Evolutionary conservation across 2,329 filamentous ascomycete species (phyloP), one percentile per base, ranked within the genome.

Genomic region (Orbilia brochopaga): DNA sequence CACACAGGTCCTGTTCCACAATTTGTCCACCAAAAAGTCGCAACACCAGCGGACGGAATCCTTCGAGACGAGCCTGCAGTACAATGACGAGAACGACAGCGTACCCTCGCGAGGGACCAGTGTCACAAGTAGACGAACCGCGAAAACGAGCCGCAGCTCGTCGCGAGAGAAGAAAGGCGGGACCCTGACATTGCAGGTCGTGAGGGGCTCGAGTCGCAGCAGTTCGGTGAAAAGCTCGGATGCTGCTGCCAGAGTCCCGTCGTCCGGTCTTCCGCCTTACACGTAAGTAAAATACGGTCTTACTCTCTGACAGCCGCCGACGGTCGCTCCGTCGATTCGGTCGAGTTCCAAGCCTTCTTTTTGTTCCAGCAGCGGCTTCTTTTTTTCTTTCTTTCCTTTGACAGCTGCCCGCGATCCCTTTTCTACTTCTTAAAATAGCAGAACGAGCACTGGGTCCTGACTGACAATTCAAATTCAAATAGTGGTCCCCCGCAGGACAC

Each of bases 61-160:
- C 67, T 51, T 72, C 50, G 67, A 72, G 59, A 50, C 59, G 48
- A 50, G 54, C n/a, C 66, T 64, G 59, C 66, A 42, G 60, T 65
- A 60, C 56, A 65, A 61, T 40, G 59, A 70, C 64, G 59, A 70
- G 35, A 65, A 72, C 46, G 67, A 72, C 56, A 55, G 40, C 56
- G 67, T 60, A 11, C 67, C 67, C 32, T 72, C 67, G 40, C 52
- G 67, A 50, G 60, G 60, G 40, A 65, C 67, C 59, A 72, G 67
- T 65, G 67, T 72, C 42, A 61, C 60, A 65, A 72, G 67, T 72
- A 72, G 60, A 72, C 67, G 67, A 65, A 72, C 67, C 1, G 61
- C 67, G 30, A 72, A 61, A 56, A 72, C 67, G 40, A 59, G 62
- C 52, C 60, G 67, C 44, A 72, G 67, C 42, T 53, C 56, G 30